Evolutionary conservation across 306 rosid genomes (phyloP), one percentile per base, ranked within the genome.

Genomic region (Potentilla sterilis): DNA sequence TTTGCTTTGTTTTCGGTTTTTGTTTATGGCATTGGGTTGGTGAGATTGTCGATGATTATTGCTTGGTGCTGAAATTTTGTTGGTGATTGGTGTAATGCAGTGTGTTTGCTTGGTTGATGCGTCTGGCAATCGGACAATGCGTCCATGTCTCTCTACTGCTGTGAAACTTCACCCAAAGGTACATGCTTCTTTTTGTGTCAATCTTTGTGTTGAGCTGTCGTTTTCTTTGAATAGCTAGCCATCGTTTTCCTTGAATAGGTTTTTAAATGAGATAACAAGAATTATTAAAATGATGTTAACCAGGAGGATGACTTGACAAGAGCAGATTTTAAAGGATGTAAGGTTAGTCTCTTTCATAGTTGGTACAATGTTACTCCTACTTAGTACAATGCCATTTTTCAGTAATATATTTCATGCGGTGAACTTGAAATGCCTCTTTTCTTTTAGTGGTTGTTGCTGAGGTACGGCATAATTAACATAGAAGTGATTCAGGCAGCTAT

Each of bases 41-140:
- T 74, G 67, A 34, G 57, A 10, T 74, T 55, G n/a, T 48, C 4
- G 37, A 9, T 65, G 59, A 9, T 34, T 18, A 62, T 61, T 63
- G 69, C 6, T 64, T 4, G 51, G 52, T 75, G 74, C 68, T 86
- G 70, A 64, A 75, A 49, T 38, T 35, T 66, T 70, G 28, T 72
- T 80, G 48, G 72, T 16, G 69, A 75, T 72, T 76, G 72, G 59
- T 82, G 37, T 81, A 22, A 58, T 34, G 67, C 88, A 95, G 96
- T 95, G 99, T 83, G 97, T 95, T 85, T 95, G 99, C 90, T 82
- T 95, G 87, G 97, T 95, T 73, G 99, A 95, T 77, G 89, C 77
- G 1, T 46, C 69, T 80, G 97, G 93, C 18, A 92, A 92, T 76
- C 96, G 99, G 12, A 95, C 99, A 35, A 90, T 92, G 99, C 96